phyloP scores from a whole-genome alignment of 805 yeast genomes.

The Hyphopichia homilentoma region DNA sequence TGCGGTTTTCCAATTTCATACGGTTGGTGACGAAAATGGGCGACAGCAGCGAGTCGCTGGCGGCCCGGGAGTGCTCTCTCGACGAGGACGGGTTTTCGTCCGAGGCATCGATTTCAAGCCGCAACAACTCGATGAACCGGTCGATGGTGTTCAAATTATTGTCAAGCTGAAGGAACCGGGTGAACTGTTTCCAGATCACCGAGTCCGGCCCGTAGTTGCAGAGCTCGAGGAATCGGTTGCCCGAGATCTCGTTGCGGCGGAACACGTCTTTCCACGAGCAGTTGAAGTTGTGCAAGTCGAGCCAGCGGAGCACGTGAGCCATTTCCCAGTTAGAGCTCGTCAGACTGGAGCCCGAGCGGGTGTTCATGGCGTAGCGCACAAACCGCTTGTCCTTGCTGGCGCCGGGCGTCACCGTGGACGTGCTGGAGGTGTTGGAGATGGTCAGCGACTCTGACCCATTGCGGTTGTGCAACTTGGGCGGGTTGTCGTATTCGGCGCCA shows the following conservation, averaged over 20 bases:
- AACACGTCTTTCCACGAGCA: conserved; percentile 71
- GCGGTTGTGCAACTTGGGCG: conserved; percentile 17
- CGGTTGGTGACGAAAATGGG: conserved; percentile 3
- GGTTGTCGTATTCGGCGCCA: neutral
- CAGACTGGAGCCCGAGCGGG: conserved; percentile 18
- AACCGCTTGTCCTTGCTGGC: conserved; percentile 37
- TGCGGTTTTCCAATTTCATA: conserved; percentile 26
- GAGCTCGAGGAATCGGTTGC: conserved; percentile 61
- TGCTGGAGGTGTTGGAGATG: conserved; percentile 25
- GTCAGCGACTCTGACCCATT: conserved; percentile 35
- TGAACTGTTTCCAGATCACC: conserved; percentile 43
- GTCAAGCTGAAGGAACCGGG: conserved; percentile 30
- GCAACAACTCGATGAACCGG: conserved; percentile 36
- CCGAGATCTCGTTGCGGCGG: conserved; percentile 51
- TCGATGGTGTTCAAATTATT: conserved; percentile 50
- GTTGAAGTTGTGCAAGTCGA: conserved; percentile 64
- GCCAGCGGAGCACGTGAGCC: conserved; percentile 66
- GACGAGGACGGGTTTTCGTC: conserved; percentile 9
- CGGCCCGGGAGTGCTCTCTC: conserved; percentile 7
- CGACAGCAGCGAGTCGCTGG: conserved; percentile 13
- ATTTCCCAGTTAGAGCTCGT: conserved; percentile 54
- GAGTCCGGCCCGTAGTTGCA: conserved; percentile 57
- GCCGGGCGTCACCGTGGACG: conserved; percentile 26
- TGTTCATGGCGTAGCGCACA: conserved; percentile 40
- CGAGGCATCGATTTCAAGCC: conserved; percentile 1